Base-by-base conservation (phyloP, 78 protist species). In the Dictyostelium discoideum region DNA sequence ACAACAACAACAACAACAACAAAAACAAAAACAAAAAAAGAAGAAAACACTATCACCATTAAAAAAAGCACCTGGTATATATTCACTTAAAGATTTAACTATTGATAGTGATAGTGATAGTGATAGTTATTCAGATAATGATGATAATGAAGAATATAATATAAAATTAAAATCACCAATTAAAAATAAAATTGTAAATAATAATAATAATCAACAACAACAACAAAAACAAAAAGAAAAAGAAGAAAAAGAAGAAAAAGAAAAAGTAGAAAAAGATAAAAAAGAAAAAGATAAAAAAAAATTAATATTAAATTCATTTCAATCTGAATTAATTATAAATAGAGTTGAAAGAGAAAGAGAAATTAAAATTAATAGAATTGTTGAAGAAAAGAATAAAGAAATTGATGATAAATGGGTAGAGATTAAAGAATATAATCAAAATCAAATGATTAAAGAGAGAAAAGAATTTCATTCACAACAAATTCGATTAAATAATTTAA, bases 271-370 rank as follows among this genome's bases (percentile, higher is more conserved):
- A 29, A 0, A 24, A 29, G 5, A 29, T 29, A 10, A 37, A 24
- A 26, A 29, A 29, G n/a, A 67, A 42, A 24, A 67, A 37, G 22
- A 74, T 40, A 42, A 24, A 42, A 8, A 39, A 20, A 67, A 85
- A 69, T 69, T 83, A 26, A 11, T 13, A 83, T 37, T 44, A 81
- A 37, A 24, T 50, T 78, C 84, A 78, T 78, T 40, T 42, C 84
- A 78, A 44, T 40, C 84, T 6, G 84, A 78, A 2, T 42, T 40
- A 40, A 78, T 78, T 8, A 40, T 78, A 42, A 81, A 81, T 20
- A 81, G 37, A 81, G 60, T 50, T 39, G 74, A 81, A 29, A 40
- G 60, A 14, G 50, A 50, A 29, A 50, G 72, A 81, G 50, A 81
- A 9, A 81, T 50, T 44, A 24, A 50, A 26, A 50, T 16, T 8